A percentile compares a stretch with the other conserved stretches of the same genome.
Conservation (phyloP, 108 stramenopile species). For the Skeletonema grethae region DNA sequence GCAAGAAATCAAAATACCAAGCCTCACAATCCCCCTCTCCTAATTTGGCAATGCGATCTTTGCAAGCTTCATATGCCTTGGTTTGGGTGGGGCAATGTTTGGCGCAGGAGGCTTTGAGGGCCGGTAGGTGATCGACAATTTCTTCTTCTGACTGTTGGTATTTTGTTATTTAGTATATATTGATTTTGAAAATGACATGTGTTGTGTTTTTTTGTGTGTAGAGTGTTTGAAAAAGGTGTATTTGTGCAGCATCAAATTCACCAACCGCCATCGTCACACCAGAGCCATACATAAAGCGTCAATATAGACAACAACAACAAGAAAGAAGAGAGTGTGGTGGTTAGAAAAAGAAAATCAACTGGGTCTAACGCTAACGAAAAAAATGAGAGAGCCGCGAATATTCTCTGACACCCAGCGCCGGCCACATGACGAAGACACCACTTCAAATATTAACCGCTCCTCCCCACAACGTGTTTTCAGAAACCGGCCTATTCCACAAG, state of each 20-base stretch:
- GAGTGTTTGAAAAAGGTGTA: neutral
- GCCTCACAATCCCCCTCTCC: conserved; percentile 90
- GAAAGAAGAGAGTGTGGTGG: too few species aligned
- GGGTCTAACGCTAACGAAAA: too few species aligned
- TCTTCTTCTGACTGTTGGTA: conserved; percentile 67
- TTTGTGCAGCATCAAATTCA: neutral
- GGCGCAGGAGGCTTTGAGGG: conserved; percentile 69
- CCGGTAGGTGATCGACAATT: conserved; percentile 80
- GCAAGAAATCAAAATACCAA: conserved; percentile 90
- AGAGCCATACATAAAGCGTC: too few species aligned
- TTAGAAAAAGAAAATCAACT: too few species aligned
- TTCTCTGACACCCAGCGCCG: too few species aligned
- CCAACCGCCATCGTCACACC: neutral
- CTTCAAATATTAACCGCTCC: too few species aligned
- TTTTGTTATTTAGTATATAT: neutral
- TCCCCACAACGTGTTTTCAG: too few species aligned
- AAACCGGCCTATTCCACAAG: too few species aligned
- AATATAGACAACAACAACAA: too few species aligned
- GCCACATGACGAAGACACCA: too few species aligned
- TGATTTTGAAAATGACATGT: neutral
- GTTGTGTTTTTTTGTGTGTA: conserved; percentile 3
- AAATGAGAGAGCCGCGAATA: too few species aligned
- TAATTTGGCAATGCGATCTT: conserved; percentile 75
- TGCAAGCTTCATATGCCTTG: conserved; percentile 84
- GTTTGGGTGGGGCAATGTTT: conserved; percentile 69